A percentile compares a stretch with the other conserved stretches of the same genome.
Evolutionary conservation across 305 asterid species (phyloP).

Genomic region (Ajuga reptans): DNA sequence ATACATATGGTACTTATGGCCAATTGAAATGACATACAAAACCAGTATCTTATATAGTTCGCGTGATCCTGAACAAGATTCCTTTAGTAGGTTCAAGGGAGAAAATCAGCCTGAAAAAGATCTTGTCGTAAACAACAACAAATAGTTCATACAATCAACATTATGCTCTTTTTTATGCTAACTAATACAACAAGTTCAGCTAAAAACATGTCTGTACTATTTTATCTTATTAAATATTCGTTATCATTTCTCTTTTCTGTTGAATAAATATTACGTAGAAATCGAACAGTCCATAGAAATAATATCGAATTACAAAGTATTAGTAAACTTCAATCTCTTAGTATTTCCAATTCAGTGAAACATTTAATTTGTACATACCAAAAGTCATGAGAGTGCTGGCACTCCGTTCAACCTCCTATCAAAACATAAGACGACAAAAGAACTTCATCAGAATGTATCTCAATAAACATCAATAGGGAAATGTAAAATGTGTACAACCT

Average conservation of each 20-base stretch:
- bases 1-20: no score
- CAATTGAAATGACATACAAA: no score
- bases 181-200: not conserved
- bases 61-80: not conserved
- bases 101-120: not conserved
- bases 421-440: slow-evolving; percentile 7
- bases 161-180: not conserved
- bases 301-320: not conserved
- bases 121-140: not conserved
- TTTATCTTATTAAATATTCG: not conserved
- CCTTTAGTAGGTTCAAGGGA: not conserved
- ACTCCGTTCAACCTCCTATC: slow-evolving; percentile 87
- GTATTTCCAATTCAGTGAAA: not conserved
- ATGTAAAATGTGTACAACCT: slow-evolving; percentile 32
- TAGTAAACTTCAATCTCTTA: not conserved
- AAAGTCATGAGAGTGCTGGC: slow-evolving; percentile 80
- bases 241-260: not conserved
- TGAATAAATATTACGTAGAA: not conserved
- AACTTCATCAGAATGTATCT: slow-evolving; percentile 3
- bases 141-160: not conserved
- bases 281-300: not conserved
- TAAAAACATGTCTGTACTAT: not conserved
- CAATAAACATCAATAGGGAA: not conserved
- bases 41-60: no score
- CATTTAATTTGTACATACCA: slow-evolving; percentile 37